Conservation (phyloP, 495 filamentous ascomycete species). For the Penicillium salamii region DNA sequence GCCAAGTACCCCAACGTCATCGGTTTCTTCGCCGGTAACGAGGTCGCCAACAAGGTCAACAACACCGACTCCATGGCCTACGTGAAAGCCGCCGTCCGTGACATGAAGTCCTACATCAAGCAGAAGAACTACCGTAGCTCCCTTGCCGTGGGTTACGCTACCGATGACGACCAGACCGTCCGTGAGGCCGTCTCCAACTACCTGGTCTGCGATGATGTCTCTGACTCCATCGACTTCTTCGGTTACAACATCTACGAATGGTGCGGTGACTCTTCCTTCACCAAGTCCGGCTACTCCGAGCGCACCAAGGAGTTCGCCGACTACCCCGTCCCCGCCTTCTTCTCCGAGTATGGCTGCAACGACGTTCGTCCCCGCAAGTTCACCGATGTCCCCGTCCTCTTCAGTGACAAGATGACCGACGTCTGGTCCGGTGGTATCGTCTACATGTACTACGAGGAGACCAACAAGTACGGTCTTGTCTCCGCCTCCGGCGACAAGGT, state of each 20-base stretch:
- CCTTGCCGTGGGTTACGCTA: slow-evolving; percentile 90
- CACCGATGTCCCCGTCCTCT: slow-evolving; percentile 80
- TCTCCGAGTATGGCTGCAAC: slow-evolving; percentile 98
- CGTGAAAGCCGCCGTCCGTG: slow-evolving; percentile 96
- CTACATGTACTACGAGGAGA: slow-evolving; percentile 96
- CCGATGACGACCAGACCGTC: slow-evolving; percentile 83
- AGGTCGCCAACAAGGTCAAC: slow-evolving; percentile 81
- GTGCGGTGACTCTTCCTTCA: slow-evolving; percentile 81
- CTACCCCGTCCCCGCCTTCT: slow-evolving; percentile 93
- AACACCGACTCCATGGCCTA: slow-evolving; percentile 87
- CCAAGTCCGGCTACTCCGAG: slow-evolving; percentile 70
- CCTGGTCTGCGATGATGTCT: slow-evolving; percentile 80
- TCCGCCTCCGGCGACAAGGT: slow-evolving; percentile 53
- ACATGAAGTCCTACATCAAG: slow-evolving; percentile 92
- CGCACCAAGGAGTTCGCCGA: slow-evolving; percentile 80
- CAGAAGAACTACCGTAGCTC: slow-evolving; percentile 62
- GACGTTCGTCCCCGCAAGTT: slow-evolving; percentile 71
- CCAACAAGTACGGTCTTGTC: slow-evolving; percentile 87
- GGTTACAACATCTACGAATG: slow-evolving; percentile 99
- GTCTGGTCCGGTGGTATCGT: slow-evolving; percentile 96
- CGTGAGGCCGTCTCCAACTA: slow-evolving; percentile 77
- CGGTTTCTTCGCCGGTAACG: slow-evolving; percentile 97
- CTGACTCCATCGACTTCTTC: slow-evolving; percentile 86
- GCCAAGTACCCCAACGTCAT: slow-evolving; percentile 81
- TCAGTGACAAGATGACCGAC: slow-evolving; percentile 71